Percentiles rank a stretch among this genome's conserved stretches.
Evolutionary conservation across 805 yeast genomes (phyloP).

Genomic region (Yamadazyma paraphyllophila): DNA sequence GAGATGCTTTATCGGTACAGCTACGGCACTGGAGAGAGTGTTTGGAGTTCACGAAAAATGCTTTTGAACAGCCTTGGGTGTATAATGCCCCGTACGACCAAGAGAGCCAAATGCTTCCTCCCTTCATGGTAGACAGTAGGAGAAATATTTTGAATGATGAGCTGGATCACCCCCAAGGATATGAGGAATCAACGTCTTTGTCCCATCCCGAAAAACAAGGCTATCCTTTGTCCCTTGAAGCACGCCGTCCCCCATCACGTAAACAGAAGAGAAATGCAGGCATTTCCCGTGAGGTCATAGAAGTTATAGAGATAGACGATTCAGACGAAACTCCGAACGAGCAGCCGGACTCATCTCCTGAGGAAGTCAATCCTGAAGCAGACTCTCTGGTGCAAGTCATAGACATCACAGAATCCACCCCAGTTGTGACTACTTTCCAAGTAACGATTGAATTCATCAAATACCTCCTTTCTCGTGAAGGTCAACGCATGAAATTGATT

Average conservation of each 20-base stretch:
- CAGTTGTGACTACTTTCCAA: conserved; percentile 23
- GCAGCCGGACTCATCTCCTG: neutral
- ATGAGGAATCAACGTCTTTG: too few species aligned
- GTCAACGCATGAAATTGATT: conserved; percentile 17
- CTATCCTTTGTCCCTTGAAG: neutral
- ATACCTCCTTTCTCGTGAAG: conserved; percentile 18
- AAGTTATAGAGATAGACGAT: neutral
- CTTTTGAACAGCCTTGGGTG: conserved; percentile 28
- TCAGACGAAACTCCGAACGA: conserved; percentile 1
- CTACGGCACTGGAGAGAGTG: conserved; percentile 27
- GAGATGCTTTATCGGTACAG: conserved; percentile 23
- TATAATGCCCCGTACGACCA: neutral
- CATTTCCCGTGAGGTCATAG: conserved; percentile 2
- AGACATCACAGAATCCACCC: conserved; percentile 1
- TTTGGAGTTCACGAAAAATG: conserved; percentile 18
- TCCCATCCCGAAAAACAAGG: too few species aligned
- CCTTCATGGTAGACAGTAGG: neutral
- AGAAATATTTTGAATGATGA: neutral
- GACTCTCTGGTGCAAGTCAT: neutral
- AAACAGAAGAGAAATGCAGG: neutral
- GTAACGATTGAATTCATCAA: conserved; percentile 22
- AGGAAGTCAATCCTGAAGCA: neutral
- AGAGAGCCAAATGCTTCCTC: neutral
- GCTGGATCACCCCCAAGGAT: neutral
- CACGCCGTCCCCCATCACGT: neutral